Base-by-base conservation (phyloP, 305 asterid genomes). In the Ajuga reptans region DNA sequence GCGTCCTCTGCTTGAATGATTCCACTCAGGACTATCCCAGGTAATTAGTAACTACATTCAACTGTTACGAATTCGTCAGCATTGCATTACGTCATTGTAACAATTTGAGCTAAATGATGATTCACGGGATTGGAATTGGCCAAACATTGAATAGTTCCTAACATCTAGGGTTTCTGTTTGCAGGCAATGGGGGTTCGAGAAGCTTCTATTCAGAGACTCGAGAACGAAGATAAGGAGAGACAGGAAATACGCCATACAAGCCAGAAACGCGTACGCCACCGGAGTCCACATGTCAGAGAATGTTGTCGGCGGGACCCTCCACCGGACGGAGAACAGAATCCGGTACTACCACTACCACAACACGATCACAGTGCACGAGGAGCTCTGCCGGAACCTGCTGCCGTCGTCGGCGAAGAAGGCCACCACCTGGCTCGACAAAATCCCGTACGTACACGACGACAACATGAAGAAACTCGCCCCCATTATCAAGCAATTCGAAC, bases 281-380 rank as follows among this genome's bases (percentile, higher is more conserved):
- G 95, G 95, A 0, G 91, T 87, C 7, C 91, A 87, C 84, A 85
- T 87, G 95, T 87, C 95, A 37, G 86, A 85, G 54, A 87, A 87
- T 37, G 85, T 85, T 46, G 68, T 45, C 1, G 87, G 95, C 3
- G 79, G 75, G 5, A 84, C 91, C 2, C 84, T 84, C 64, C 95
- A 87, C 83, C 64, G 71, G 6, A 84, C 91, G 6, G 91, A 85
- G 70, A 21, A 75, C 18, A 83, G 66, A 58, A 87, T 85, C 77
- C 80, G 87, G 4, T 87, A 87, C 77, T 85, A 82, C 75, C 95
- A 87, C 75, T 87, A 84, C 80, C 95, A 87, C 86, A 81, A 78
- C 80, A 15, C 91, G 21, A 85, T 87, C 84, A 84, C 87, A 7
- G 75, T 80, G 7, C 89, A 84, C 57, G 79, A 76, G 61, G 95